These are phyloP conservation scores for Aspergillus felis DNA, from an alignment of 2,329 filamentous ascomycete species.

Conservation along the genomic window DNA sequence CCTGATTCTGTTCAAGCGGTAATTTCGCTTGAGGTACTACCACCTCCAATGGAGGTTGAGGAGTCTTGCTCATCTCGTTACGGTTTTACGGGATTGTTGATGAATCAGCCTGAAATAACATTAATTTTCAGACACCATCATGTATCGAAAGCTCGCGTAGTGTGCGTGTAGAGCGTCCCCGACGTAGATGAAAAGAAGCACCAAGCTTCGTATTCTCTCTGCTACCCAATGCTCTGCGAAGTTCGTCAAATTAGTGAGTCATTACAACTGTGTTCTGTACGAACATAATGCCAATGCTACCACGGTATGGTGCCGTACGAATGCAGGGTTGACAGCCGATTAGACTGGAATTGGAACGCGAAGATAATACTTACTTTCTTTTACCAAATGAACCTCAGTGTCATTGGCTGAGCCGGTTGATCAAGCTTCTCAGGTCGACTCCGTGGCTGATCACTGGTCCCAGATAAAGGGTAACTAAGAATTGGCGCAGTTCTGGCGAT, in stretches of 20 bases:
- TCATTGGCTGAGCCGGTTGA: too few species aligned
- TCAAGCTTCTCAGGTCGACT: too few species aligned
- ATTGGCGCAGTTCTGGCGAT: too few species aligned
- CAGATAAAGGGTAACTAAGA: too few species aligned
- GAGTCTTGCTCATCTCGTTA: neutral
- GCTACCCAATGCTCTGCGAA: neutral
- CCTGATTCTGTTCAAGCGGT: neutral
- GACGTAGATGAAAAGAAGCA: neutral
- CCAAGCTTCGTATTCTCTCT: neutral
- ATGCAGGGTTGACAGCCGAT: neutral
- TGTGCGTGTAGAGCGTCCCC: neutral
- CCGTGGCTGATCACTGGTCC: too few species aligned
- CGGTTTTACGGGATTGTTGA: neutral
- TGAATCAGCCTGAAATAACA: neutral
- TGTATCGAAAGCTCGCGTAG: neutral
- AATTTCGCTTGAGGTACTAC: neutral
- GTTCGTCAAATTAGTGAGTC: neutral
- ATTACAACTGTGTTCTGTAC: neutral
- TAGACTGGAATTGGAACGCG: neutral
- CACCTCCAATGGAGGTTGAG: neutral
- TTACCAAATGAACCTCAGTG: neutral
- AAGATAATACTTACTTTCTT: neutral
- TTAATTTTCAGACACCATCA: neutral
- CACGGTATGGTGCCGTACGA: neutral
- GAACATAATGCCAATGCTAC: neutral